Base-by-base conservation (phyloP, 148 eudicot species). In the Vaccinium macrocarpon region DNA sequence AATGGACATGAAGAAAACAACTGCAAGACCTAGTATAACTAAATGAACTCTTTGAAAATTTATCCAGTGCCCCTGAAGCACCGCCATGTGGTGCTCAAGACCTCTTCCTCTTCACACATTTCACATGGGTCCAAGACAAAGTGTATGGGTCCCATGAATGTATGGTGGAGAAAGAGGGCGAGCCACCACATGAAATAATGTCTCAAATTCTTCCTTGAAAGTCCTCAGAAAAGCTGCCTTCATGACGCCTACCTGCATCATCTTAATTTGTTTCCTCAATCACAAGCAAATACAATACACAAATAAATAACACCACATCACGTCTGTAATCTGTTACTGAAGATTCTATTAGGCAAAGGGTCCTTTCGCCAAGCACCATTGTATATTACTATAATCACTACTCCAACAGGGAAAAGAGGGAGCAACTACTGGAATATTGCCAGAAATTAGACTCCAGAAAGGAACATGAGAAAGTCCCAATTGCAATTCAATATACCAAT, bases 391-490 rank as follows among this genome's bases (percentile, higher is more conserved):
- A 2, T 23, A 10, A 32, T 64, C 71, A 23, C 4, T 1, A 23
- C 29, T 10, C 25, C 71, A n/a, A 64, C 9, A 10, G 71, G 71
- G 25, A 64, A 23, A 1, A 64, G 13, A 64, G 71, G 71, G 71
- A n/a, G 71, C 52, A 12, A 55, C 42, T 21, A 9, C 14, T n/a
- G 6, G 3, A 18, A 35, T 4, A 74, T 2, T 42, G 49, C 52
- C 25, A n/a, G 29, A 76, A 76, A 76, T 76, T 49, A 76, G 6
- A 76, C 27, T 19, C 79, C 29, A n/a, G 27, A 76, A 42, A 76
- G 55, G n/a, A n/a, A n/a, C 27, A 9, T 16, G 14, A 16, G 42
- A 73, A 8, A 16, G n/a, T 46, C 10, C 51, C 53, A 75, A 0
- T 13, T 21, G 55, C 55, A 76, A 6, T 42, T 4, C 53, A 49